Percentiles rank a stretch among this genome's conserved stretches.
Evolutionary conservation across 768 basidiomycete genomes (phyloP).

Genomic region (Collybia sordida): DNA sequence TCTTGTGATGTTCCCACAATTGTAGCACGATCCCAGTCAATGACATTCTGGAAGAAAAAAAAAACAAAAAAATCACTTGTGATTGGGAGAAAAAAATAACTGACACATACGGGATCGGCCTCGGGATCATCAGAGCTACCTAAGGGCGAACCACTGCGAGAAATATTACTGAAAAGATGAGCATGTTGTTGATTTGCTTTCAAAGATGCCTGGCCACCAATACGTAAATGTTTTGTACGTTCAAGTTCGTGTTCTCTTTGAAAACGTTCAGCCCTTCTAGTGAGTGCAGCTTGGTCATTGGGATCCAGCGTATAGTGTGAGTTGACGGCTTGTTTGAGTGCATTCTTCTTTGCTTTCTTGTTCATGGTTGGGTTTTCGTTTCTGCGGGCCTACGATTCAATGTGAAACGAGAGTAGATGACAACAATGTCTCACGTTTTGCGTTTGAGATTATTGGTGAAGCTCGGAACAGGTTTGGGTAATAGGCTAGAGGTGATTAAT

Average conservation of each 20-base stretch:
- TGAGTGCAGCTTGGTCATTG: constrained; percentile 68
- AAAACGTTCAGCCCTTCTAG: constrained; percentile 84
- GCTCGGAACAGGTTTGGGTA: constrained; percentile 56
- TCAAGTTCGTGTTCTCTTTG: constrained; percentile 89
- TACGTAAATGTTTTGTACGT: constrained; percentile 53
- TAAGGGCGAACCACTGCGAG: constrained; percentile 51
- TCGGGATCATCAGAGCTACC: constrained; percentile 65
- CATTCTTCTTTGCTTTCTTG: constrained; percentile 65
- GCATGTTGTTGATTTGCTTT: constrained; percentile 48
- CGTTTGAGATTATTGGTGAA: constrained; percentile 59
- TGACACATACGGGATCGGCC: constrained; percentile 62
- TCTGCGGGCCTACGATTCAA: constrained; percentile 20
- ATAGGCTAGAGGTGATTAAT: constrained; percentile 29
- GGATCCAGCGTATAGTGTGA: constrained; percentile 43
- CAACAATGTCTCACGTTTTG: constrained; percentile 52
- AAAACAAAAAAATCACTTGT: not conserved
- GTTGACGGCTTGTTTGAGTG: constrained; percentile 38
- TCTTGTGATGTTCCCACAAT: constrained; percentile 91
- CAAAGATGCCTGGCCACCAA: constrained; percentile 31
- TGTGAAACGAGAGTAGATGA: not conserved
- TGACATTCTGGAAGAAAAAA: constrained; percentile 70
- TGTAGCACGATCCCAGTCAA: constrained; percentile 94
- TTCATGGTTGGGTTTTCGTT: constrained; percentile 36
- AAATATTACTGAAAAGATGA: constrained; percentile 52
- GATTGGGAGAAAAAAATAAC: constrained; percentile 1